These are phyloP conservation scores for Saccharomyces hybrid DNA, from an alignment of 1,139 yeast genomes.

Conservation along the genomic window DNA sequence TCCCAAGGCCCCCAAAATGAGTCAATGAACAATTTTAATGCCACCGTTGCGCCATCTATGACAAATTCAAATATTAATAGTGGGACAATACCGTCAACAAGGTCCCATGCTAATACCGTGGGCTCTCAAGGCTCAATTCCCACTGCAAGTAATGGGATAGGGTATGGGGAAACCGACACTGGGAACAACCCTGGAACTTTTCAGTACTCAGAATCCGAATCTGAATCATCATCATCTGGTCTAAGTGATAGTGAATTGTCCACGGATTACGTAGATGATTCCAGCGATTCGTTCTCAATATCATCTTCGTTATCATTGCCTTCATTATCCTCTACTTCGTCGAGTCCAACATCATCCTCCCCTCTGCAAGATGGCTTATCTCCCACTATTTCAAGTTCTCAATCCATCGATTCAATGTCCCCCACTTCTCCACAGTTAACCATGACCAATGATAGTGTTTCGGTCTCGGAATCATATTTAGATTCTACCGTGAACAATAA, in stretches of 20 bases:
- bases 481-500: neutral
- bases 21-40: neutral
- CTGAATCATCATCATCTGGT: conserved; percentile 22
- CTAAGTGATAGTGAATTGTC: conserved; percentile 31
- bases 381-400: neutral
- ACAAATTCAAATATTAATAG: neutral
- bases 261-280: conserved; percentile 30
- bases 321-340: conserved; percentile 5
- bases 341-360: neutral
- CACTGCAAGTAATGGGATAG: neutral
- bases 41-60: neutral
- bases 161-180: neutral
- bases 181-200: conserved; percentile 1
- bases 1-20: neutral
- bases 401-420: neutral
- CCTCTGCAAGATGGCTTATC: neutral
- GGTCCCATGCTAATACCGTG: neutral
- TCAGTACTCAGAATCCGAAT: conserved; percentile 2
- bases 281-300: conserved; percentile 8
- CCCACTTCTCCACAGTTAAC: neutral
- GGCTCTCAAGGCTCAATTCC: neutral
- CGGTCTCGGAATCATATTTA: neutral
- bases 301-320: conserved; percentile 12
- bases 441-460: neutral
- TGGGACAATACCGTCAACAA: neutral